Percentiles rank a stretch among this genome's conserved stretches.
phyloP scores from a whole-genome alignment of 306 rosid genomes.

The Nissolia schottii region DNA sequence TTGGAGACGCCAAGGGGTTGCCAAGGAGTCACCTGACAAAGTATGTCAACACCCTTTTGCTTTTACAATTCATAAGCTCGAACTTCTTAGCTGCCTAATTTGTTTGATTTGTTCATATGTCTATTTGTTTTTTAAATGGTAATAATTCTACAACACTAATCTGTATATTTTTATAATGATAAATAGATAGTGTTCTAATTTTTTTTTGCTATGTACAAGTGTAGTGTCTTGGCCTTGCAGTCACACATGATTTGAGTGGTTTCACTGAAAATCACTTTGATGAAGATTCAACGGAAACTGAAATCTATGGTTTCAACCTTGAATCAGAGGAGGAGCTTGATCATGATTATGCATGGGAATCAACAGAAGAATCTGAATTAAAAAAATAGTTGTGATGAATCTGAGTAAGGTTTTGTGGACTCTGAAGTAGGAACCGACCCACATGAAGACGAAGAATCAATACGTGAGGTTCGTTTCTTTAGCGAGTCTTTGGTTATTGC shows the following conservation, averaged over 20 bases:
- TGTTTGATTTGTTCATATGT: neutral
- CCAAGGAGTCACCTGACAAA: constrained; percentile 88
- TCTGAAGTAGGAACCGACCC: no score
- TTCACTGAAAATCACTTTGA: neutral
- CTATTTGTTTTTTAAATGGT: no score
- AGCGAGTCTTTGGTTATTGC: no score
- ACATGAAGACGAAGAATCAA: no score
- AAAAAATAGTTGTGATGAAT: no score
- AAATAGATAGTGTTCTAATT: neutral
- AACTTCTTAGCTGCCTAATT: neutral
- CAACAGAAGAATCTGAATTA: no score
- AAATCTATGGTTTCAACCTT: no score
- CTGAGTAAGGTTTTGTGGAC: no score
- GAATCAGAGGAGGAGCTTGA: no score
- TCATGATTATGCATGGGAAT: no score
- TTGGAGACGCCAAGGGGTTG: constrained; percentile 85
- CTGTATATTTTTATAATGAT: neutral
- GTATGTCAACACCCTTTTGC: constrained; percentile 26
- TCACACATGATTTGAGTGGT: neutral
- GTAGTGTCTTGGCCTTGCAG: neutral
- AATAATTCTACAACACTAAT: neutral
- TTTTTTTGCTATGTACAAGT: neutral
- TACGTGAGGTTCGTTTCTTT: no score
- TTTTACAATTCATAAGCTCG: neutral
- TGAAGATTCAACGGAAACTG: no score